Evolutionary conservation across 1,284 basidiomycete genomes (phyloP), one percentile per base, ranked within the genome.

Genomic region (Rhodotorula sp.): DNA sequence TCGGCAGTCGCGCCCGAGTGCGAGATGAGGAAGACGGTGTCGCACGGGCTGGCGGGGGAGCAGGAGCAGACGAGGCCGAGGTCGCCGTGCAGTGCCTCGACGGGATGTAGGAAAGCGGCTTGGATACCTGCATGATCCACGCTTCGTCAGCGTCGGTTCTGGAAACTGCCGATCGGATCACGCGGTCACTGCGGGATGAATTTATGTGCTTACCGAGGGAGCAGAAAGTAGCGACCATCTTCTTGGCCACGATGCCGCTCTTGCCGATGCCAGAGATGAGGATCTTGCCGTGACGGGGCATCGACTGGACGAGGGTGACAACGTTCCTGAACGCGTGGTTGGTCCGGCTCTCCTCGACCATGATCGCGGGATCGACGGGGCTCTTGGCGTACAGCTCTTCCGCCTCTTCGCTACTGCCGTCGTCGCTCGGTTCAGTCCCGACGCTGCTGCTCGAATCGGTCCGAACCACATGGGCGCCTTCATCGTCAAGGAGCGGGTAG

Each of bases 251-350:
- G 66, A 79, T 70, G 45, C 79, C 81, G 56, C 79, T 80, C 74
- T 83, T 83, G 38, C 82, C 82, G 4, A 83, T 79, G 28, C 82
- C 82, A 1, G 79, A 80, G 23, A 81, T 75, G 28, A 82, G 76
- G 21, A 83, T 72, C 71, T 82, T 82, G 55, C 81, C 81, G 43
- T 77, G 74, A 8, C 61, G 19, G 14, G 77, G 73, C 67, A 79
- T 73, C 8, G 43, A 50, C 2, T 38, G n/a, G 21, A 78, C 59
- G 23, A 70, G 34, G 28, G 73, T 68, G 21, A 70, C 78, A 65
- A 60, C 77, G 26, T 68, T 58, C 4, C 69, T 62, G 68, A 77
- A 77, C 23, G 73, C 68, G 5, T 62, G 52, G 67, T 72, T 75
- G 34, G 71, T 69, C 62, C 64, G 61, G 55, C 57, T 60, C 47